Conservation (phyloP, 495 filamentous ascomycete genomes). For the Hypoxylon lenormandii region DNA sequence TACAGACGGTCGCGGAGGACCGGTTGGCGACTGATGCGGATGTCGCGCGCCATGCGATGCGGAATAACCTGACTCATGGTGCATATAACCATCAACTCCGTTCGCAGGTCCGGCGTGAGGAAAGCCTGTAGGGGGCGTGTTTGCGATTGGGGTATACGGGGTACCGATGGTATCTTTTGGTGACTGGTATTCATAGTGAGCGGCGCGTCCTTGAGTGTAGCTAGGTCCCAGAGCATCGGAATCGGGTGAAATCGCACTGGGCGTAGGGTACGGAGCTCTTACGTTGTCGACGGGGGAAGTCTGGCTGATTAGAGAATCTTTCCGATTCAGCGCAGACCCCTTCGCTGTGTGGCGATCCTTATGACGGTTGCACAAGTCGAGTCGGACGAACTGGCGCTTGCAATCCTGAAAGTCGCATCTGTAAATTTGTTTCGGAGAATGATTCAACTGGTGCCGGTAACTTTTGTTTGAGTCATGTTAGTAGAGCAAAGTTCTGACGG, state of each 20-base stretch:
- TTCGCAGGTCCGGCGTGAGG: constrained; percentile 53
- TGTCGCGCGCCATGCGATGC: constrained; percentile 52
- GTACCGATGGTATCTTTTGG: constrained; percentile 62
- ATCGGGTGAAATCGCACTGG: constrained; percentile 65
- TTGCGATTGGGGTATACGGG: constrained; percentile 63
- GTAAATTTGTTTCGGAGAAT: constrained; percentile 96
- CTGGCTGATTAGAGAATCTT: constrained; percentile 78
- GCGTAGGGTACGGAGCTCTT: constrained; percentile 58
- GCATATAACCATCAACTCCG: constrained; percentile 58
- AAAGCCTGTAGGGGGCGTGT: constrained; percentile 60
- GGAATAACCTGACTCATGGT: constrained; percentile 57
- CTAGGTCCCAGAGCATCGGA: constrained; percentile 59
- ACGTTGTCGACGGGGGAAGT: constrained; percentile 62
- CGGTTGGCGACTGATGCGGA: constrained; percentile 58
- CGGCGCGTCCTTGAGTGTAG: constrained; percentile 57
- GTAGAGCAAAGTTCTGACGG: constrained; percentile 21
- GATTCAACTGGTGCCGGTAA: constrained; percentile 93
- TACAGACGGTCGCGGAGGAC: constrained; percentile 58
- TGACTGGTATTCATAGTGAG: constrained; percentile 66
- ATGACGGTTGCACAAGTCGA: constrained; percentile 93
- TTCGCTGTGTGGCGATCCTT: constrained; percentile 95
- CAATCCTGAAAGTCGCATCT: constrained; percentile 94
- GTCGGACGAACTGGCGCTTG: constrained; percentile 88
- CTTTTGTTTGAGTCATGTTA: constrained; percentile 50
- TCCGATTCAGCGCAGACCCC: constrained; percentile 91